Evolutionary conservation across 2,329 filamentous ascomycete species (phyloP).

Genomic region (Penicillium sp.): DNA sequence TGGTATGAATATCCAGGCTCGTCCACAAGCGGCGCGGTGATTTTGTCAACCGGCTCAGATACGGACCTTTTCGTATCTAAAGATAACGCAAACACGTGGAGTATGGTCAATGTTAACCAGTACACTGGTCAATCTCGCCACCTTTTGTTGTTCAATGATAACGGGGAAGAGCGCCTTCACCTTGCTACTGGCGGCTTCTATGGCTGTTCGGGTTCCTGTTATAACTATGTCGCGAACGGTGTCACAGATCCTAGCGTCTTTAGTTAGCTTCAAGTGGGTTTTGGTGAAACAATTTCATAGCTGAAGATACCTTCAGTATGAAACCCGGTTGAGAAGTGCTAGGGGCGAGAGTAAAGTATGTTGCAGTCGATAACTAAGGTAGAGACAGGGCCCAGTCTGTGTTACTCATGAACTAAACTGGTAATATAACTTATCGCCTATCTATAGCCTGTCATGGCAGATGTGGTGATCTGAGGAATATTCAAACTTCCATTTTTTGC

Average conservation of each 20-base stretch:
- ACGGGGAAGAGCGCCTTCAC: neutral
- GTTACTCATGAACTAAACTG: too few species aligned
- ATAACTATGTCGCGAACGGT: conserved; percentile 2
- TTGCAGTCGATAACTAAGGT: too few species aligned
- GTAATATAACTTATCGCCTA: too few species aligned
- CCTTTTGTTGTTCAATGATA: neutral
- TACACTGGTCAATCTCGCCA: neutral
- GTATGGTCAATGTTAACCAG: neutral
- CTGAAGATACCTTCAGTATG: too few species aligned
- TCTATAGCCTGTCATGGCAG: too few species aligned
- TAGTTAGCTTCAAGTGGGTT: neutral
- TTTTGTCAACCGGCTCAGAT: neutral
- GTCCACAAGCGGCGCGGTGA: neutral
- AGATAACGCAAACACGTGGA: neutral
- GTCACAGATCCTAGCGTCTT: neutral
- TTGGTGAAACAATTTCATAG: neutral
- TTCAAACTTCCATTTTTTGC: too few species aligned
- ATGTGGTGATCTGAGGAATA: too few species aligned
- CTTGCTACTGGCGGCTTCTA: neutral
- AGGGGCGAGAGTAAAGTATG: too few species aligned
- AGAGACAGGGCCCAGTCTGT: too few species aligned
- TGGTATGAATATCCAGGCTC: neutral
- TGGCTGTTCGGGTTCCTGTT: neutral
- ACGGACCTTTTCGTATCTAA: neutral
- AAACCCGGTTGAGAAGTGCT: too few species aligned